Evolutionary conservation across 768 basidiomycete genomes (phyloP), one percentile per base, ranked within the genome.

Genomic region (Suillus lakei): DNA sequence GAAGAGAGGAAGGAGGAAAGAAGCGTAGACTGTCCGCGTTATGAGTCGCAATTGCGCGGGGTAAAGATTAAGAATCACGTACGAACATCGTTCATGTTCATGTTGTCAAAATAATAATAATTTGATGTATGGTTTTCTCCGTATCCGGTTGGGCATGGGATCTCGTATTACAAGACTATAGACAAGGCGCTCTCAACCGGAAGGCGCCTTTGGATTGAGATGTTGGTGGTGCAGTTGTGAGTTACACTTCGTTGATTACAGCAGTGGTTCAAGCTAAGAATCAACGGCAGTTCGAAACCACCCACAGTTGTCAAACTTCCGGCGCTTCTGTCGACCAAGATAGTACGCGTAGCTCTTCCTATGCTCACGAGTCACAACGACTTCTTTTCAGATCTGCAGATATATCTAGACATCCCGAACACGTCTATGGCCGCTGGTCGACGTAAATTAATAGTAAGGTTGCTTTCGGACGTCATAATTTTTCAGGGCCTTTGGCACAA

Each of bases 1-100:
- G 23, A 74, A 74, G 0, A 64, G 10, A 0, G 67, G 65, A 1
- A 73, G 0, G 2, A 71, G 60, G 4, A 73, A 32, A 39, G 67
- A 13, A 13, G 28, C 50, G 23, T 48, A 63, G 8, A 70, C 71
- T 69, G 5, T 21, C 21, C 21, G 36, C 6, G 46, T 34, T 36
- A 3, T 50, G 23, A 46, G 38, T 44, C 51, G 60, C 38, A 43
- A n/a, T 28, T 21, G 58, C 21, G 26, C 26, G 39, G 58, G 21
- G 53, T 54, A 59, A 41, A 39, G 23, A 38, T 41, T 41, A 39
- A 8, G 26, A 54, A 41, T 59, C 58, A 59, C 58, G 58, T 59
- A 59, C 58, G 10, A 41, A 28, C 26, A 9, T 41, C 58, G 26
- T 26, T 18, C 58, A 39, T 26, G 26, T 4, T 59, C 58, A 59